These are phyloP conservation scores for Puccinia coronata DNA, from an alignment of 1,284 basidiomycete species.

Conservation along the genomic window DNA sequence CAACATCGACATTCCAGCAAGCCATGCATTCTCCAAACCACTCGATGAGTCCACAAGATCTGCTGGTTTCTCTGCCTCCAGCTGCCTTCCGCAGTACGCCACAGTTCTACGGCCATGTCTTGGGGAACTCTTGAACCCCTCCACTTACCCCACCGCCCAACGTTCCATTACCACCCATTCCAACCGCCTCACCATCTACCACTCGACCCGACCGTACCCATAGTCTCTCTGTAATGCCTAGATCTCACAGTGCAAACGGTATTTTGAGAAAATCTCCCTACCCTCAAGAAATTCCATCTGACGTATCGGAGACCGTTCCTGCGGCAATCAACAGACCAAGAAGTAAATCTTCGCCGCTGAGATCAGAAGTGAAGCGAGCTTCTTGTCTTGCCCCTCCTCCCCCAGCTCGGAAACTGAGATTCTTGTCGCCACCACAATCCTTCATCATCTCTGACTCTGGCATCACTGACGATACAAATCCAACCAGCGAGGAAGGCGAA, in stretches of 20 bases:
- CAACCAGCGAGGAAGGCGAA: constrained; percentile 8
- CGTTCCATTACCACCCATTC: too few species aligned
- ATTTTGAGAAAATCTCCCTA: not conserved
- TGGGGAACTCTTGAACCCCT: constrained; percentile 5
- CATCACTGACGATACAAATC: constrained; percentile 28
- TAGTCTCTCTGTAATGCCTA: constrained; percentile 20
- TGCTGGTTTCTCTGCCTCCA: not conserved
- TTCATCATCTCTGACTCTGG: constrained; percentile 15
- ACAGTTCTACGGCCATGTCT: constrained; percentile 1
- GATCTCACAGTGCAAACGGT: not conserved
- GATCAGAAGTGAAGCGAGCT: not conserved
- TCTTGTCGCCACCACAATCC: not conserved
- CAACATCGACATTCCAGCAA: constrained; percentile 12
- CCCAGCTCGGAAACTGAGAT: not conserved
- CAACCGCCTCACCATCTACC: too few species aligned
- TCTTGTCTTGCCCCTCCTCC: not conserved
- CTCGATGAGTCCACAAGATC: not conserved
- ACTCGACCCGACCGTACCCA: not conserved
- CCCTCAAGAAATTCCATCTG: not conserved
- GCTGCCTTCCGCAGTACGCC: not conserved
- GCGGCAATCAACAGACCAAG: not conserved
- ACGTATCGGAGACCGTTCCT: not conserved
- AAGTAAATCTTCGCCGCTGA: constrained; percentile 32
- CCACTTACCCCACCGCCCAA: constrained; percentile 33
- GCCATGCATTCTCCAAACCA: not conserved